These are phyloP conservation scores for Linnemannia exigua DNA, from an alignment of 192 early-diverging fungal genomes.

Conservation along the genomic window DNA sequence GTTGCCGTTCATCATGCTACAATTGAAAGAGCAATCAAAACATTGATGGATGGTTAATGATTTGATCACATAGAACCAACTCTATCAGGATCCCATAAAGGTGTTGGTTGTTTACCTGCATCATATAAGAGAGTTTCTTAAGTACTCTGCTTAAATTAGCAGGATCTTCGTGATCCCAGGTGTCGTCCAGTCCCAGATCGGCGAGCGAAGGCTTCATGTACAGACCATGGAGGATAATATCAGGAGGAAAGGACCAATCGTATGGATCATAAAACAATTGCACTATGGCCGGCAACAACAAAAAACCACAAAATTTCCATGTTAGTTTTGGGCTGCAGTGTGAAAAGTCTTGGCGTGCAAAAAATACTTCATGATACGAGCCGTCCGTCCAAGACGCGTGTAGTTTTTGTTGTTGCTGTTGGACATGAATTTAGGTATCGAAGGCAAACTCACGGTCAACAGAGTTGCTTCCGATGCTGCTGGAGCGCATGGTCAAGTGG, in stretches of 20 bases:
- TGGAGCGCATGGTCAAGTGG: constrained; percentile 38
- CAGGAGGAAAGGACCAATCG: constrained; percentile 52
- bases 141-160: constrained; percentile 38
- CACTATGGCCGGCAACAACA: constrained; percentile 8
- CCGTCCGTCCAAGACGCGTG: no score
- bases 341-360: neutral
- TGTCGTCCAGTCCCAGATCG: constrained; percentile 38
- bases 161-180: constrained; percentile 45
- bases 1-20: constrained; percentile 41
- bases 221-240: constrained; percentile 37
- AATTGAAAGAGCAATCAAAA: neutral
- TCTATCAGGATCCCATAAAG: neutral
- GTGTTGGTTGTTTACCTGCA: constrained; percentile 26
- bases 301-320: no score
- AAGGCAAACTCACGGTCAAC: constrained; percentile 30
- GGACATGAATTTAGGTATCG: neutral
- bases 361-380: neutral
- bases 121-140: constrained; percentile 34
- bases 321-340: constrained; percentile 2
- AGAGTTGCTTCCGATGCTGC: constrained; percentile 39
- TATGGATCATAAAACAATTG: constrained; percentile 50
- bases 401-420: no score
- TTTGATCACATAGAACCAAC: no score
- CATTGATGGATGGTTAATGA: no score
- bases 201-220: constrained; percentile 21